phyloP scores from a whole-genome alignment of 164 flowering plant genomes.

The Protea cynaroides region DNA sequence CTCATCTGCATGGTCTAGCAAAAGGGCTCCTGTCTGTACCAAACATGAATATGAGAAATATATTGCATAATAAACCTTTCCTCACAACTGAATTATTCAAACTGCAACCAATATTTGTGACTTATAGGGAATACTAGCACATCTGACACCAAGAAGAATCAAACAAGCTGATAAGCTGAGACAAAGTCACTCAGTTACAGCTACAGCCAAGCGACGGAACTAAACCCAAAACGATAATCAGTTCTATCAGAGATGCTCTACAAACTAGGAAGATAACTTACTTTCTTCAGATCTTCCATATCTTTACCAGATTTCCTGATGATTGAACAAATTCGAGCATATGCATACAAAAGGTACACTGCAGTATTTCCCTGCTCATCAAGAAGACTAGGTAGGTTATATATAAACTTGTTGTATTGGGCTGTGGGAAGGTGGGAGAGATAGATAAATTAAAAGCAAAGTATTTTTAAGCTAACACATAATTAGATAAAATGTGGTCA shows the following conservation, averaged over 20 bases:
- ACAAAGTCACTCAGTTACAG: background rate
- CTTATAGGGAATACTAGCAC: too few relatives aligned
- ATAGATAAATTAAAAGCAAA: background rate
- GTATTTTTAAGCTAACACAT: too few relatives aligned
- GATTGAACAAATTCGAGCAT: conserved; percentile 97
- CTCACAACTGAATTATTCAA: background rate
- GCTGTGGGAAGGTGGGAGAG: background rate
- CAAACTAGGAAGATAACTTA: conserved; percentile 24
- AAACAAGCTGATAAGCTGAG: background rate
- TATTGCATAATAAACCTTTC: background rate
- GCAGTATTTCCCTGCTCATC: conserved; percentile 91
- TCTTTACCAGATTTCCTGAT: conserved; percentile 91
- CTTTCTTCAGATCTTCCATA: conserved; percentile 69
- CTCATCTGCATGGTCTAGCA: conserved; percentile 65
- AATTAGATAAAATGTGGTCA: too few relatives aligned
- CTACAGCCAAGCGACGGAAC: background rate
- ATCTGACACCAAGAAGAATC: too few relatives aligned
- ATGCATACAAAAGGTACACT: conserved; percentile 90
- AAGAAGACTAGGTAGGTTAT: background rate
- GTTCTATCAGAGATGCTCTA: background rate
- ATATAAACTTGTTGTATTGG: background rate
- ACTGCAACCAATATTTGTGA: too few relatives aligned
- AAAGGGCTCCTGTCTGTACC: conserved; percentile 51
- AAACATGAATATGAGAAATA: conserved; percentile 7
- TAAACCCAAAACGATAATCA: background rate